These are phyloP conservation scores for Colletotrichum musicola DNA, from an alignment of 2,329 filamentous ascomycete species.

Conservation along the genomic window DNA sequence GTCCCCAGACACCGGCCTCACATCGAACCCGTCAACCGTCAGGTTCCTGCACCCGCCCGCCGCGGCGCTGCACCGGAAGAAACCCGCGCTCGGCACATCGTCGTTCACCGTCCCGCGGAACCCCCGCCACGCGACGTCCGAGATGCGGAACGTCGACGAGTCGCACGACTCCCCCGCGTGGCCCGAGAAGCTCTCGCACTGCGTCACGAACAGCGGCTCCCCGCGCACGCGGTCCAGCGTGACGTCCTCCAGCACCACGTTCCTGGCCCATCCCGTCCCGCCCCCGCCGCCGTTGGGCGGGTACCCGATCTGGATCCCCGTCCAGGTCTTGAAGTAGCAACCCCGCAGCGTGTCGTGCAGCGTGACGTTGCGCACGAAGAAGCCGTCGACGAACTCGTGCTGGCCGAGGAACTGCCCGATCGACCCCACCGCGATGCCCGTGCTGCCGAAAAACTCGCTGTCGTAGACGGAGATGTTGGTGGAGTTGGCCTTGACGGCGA, in stretches of 20 bases:
- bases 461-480: conserved; percentile 66
- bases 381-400: conserved; percentile 63
- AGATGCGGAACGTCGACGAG: conserved; percentile 48
- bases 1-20: conserved; percentile 40
- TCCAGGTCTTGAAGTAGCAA: conserved; percentile 72
- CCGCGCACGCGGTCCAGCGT: conserved; percentile 43
- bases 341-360: conserved; percentile 60
- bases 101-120: conserved; percentile 47
- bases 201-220: conserved; percentile 50
- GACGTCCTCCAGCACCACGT: conserved; percentile 50
- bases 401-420: conserved; percentile 66
- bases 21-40: conserved; percentile 43
- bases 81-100: conserved; percentile 43
- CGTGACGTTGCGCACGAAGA: conserved; percentile 61
- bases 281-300: conserved; percentile 71
- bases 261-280: conserved; percentile 58
- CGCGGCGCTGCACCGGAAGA: conserved; percentile 48
- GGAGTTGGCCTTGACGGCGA: conserved; percentile 67
- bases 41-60: conserved; percentile 49
- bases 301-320: conserved; percentile 61
- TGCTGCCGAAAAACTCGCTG: conserved; percentile 61
- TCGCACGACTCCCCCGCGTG: conserved; percentile 50
- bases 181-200: conserved; percentile 52
- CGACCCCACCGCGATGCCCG: conserved; percentile 68
- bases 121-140: conserved; percentile 44